Conservation (phyloP, 2,329 filamentous ascomycete genomes). For the Colletotrichum endophyticum region DNA sequence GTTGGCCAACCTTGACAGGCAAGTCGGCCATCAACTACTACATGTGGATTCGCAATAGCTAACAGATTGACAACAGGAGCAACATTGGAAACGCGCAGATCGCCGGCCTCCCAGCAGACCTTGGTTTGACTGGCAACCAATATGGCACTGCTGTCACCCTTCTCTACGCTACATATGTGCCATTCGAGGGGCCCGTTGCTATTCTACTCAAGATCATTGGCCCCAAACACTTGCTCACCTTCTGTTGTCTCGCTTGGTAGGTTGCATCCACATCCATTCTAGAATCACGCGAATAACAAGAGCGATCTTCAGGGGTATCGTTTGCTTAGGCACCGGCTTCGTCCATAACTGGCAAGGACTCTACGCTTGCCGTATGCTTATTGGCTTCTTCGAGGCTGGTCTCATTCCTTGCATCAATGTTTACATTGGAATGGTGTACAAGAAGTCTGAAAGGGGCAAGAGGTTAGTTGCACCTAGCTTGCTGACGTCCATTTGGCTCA, state of each 20-base stretch:
- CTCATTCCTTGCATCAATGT: constrained; percentile 45
- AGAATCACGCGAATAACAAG: neutral
- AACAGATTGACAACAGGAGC: neutral
- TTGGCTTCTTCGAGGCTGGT: constrained; percentile 33
- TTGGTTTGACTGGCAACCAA: constrained; percentile 32
- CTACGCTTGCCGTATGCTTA: constrained; percentile 8
- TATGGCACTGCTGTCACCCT: constrained; percentile 37
- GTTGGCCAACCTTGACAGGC: constrained; percentile 33
- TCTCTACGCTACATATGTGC: constrained; percentile 37
- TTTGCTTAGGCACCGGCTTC: neutral
- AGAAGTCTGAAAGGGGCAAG: constrained; percentile 27
- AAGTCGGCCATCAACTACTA: constrained; percentile 16
- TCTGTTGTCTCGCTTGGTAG: constrained; percentile 28
- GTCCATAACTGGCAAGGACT: neutral
- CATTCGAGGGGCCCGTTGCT: constrained; percentile 31
- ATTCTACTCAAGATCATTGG: constrained; percentile 35
- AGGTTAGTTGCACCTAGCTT: neutral
- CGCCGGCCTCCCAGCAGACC: constrained; percentile 34
- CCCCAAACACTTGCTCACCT: constrained; percentile 30
- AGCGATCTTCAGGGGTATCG: neutral
- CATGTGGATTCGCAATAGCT: neutral
- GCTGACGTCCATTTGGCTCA: neutral
- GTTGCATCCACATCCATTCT: neutral
- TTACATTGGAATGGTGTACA: constrained; percentile 39
- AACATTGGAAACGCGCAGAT: constrained; percentile 33